Base-by-base conservation (phyloP, 1,284 basidiomycete species). In the Cryptococcus deneoformans region DNA sequence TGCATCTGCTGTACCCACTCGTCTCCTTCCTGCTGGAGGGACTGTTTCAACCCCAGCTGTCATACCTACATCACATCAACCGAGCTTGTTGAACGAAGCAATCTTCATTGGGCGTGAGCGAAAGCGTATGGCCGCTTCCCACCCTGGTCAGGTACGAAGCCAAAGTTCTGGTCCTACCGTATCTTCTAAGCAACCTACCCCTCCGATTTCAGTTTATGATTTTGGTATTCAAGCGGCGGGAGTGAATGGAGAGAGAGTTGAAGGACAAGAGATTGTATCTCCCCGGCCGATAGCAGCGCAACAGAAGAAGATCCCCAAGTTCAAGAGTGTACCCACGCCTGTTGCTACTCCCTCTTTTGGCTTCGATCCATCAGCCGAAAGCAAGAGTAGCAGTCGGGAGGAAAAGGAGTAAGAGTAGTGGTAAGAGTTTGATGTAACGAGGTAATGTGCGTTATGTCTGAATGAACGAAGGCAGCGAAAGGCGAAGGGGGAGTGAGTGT, bases 301-400 rank as follows among this genome's bases (percentile, higher is more conserved):
- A 5, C 52, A n/a, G 43, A 57, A 59, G 47, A 60, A 55, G 38
- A 56, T 58, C 24, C 60, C 61, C 6, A 66, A 64, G 46, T 68
- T 68, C 59, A 68, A 68, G 53, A 62, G 60, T 37, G 60, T 68
- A 6, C 66, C 66, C 29, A 57, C 64, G 24, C 64, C 66, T 29
- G 10, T 64, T 16, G 42, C 49, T 5, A 54, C 48, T 6, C 65
- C 60, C 39, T 61, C 63, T 34, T 47, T 44, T 5, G 57, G 14
- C 29, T 29, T 29, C 29, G 29, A 29, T 29, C 29, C 29, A 29
- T 29, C 29, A 29, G 29, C 29, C 5, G 29, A 29, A 29, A 29
- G 29, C 29, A 29, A 29, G 29, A 29, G 29, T 29, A 29, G 29
- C 29, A 29, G 29, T 29, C 14, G 47, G 14, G 3, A 56, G 54